phyloP scores from a whole-genome alignment of 2,329 filamentous ascomycete species.

The Lachnellula arida region DNA sequence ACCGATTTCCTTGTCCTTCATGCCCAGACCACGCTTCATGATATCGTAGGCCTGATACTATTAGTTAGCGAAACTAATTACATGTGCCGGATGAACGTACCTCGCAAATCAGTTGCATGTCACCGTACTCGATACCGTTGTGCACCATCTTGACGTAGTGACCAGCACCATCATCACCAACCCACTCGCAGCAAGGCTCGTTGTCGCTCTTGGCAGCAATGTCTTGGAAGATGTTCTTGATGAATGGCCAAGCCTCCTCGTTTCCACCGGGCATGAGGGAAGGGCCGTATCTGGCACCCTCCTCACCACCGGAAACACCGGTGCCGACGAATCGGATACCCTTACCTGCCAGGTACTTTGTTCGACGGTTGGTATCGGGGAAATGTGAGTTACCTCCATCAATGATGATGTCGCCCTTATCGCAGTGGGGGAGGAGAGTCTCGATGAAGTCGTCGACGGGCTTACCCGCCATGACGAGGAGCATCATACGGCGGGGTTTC shows the following conservation, averaged over 20 bases:
- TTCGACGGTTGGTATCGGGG: conserved; percentile 97
- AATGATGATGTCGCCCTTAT: conserved; percentile 95
- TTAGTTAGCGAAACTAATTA: conserved; percentile 11
- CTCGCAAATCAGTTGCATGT: conserved; percentile 99
- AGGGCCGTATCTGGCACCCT: conserved; percentile 95
- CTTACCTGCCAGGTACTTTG: conserved; percentile 80
- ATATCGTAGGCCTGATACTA: conserved; percentile 85
- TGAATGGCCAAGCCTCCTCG: conserved; percentile 94
- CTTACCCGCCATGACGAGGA: conserved; percentile 97
- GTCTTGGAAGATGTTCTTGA: conserved; percentile 98
- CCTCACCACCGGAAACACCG: conserved; percentile 98
- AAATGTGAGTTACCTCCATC: conserved; percentile 99
- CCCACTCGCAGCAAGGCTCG: conserved; percentile 99
- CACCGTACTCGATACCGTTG: conserved; percentile 99
- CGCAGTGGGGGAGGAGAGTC: conserved; percentile 77
- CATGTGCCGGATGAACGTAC: conserved; percentile 46
- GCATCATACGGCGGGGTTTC: conserved; percentile 94
- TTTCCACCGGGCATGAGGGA: conserved; percentile 99
- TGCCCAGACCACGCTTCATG: conserved; percentile 94
- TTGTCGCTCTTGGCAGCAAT: conserved; percentile 96
- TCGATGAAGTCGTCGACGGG: conserved; percentile 99
- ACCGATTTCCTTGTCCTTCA: conserved; percentile 90
- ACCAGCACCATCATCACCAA: conserved; percentile 97
- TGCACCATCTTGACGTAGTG: conserved; percentile 99
- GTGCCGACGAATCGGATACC: conserved; percentile 93